A percentile compares a stretch with the other conserved stretches of the same genome.
Evolutionary conservation across 306 rosid species (phyloP).

Genomic region (Elaeagnus macrophylla): DNA sequence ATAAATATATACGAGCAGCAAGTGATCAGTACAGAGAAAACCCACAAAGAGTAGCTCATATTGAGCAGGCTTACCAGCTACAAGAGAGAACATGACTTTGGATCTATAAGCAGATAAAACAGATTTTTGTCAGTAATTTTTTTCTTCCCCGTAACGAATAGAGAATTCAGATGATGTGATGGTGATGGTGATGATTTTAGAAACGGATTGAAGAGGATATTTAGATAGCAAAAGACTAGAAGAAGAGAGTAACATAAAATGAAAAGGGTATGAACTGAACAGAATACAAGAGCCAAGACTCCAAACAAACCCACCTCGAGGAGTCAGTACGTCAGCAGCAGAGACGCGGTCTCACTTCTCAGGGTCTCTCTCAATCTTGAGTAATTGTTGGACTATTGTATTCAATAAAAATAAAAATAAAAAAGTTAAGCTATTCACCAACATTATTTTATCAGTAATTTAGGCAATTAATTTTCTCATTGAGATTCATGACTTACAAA

Average conservation of each 20-base stretch:
- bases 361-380: too few relatives aligned
- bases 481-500: too few relatives aligned
- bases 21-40: not conserved
- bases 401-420: too few relatives aligned
- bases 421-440: too few relatives aligned
- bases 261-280: not conserved
- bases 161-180: not conserved
- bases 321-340: not conserved
- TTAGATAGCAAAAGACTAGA: not conserved
- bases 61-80: slow-evolving; percentile 1
- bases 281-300: not conserved
- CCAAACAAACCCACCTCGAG: not conserved
- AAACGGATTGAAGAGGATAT: not conserved
- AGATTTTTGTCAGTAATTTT: not conserved
- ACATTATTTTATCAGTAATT: too few relatives aligned
- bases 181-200: not conserved
- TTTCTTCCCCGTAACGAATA: not conserved
- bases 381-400: too few relatives aligned
- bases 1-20: too few relatives aligned
- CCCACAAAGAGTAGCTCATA: not conserved
- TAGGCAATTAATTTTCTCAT: too few relatives aligned
- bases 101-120: slow-evolving; percentile 9
- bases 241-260: not conserved
- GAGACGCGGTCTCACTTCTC: not conserved
- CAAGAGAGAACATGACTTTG: slow-evolving; percentile 2